These are phyloP conservation scores for Coprinopsis strossmayeri DNA, from an alignment of 768 basidiomycete species.

Conservation along the genomic window DNA sequence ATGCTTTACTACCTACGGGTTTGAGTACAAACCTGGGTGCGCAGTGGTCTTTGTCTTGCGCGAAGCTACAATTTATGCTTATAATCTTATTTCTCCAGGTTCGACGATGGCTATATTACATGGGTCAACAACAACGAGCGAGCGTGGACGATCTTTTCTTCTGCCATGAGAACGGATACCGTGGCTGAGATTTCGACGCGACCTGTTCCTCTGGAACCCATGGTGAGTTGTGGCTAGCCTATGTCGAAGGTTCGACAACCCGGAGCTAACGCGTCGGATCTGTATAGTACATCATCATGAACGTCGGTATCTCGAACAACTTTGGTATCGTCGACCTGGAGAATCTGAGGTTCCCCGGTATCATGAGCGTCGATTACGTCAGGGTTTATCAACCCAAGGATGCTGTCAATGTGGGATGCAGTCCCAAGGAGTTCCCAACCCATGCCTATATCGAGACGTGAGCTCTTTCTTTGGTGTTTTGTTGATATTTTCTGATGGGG, in stretches of 20 bases:
- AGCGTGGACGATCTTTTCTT: conserved; percentile 50
- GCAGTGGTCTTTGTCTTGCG: too few relatives aligned
- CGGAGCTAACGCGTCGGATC: too few relatives aligned
- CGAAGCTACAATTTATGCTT: too few relatives aligned
- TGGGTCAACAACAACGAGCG: conserved; percentile 55
- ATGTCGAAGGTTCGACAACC: background rate
- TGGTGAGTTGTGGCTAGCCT: conserved; percentile 31
- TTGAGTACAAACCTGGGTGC: conserved; percentile 44
- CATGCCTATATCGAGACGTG: conserved; percentile 63
- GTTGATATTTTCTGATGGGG: too few relatives aligned
- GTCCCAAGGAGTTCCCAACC: conserved; percentile 66
- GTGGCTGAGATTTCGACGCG: conserved; percentile 44
- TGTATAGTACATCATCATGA: conserved; percentile 58
- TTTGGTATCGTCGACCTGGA: conserved; percentile 57
- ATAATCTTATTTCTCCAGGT: too few relatives aligned
- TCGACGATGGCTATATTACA: conserved; percentile 53
- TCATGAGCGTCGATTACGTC: conserved; percentile 71
- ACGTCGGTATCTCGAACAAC: conserved; percentile 58
- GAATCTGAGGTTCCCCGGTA: conserved; percentile 41
- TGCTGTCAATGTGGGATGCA: conserved; percentile 50
- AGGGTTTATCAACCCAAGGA: conserved; percentile 58
- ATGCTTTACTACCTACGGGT: conserved; percentile 33
- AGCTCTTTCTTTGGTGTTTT: conserved; percentile 10
- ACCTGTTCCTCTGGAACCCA: conserved; percentile 60
- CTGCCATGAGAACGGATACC: conserved; percentile 44